These are phyloP conservation scores for Opeltia flavorubescens DNA, from an alignment of 495 filamentous ascomycete genomes.

Conservation along the genomic window DNA sequence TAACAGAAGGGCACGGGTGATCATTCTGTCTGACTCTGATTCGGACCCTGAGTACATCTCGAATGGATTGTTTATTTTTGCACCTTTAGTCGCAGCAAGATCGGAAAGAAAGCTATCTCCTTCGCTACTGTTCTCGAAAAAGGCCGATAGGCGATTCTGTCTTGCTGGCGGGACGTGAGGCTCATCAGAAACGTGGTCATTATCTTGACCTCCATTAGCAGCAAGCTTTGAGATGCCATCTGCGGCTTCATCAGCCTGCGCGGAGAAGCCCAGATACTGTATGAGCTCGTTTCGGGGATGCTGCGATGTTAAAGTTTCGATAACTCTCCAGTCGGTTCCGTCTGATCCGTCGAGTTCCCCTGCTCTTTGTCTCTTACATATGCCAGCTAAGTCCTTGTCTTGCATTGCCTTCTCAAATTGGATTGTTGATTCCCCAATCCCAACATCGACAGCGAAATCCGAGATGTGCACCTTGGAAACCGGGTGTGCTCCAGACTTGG, in stretches of 20 bases:
- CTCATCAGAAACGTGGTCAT: slow-evolving; percentile 20
- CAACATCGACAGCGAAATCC: slow-evolving; percentile 74
- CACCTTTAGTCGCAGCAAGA: slow-evolving; percentile 60
- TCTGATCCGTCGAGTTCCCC: slow-evolving; percentile 72
- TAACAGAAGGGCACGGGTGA: slow-evolving; percentile 76
- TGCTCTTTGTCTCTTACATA: slow-evolving; percentile 68
- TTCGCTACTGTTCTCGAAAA: slow-evolving; percentile 67
- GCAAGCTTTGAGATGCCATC: slow-evolving; percentile 36
- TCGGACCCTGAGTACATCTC: slow-evolving; percentile 69
- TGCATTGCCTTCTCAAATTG: slow-evolving; percentile 74
- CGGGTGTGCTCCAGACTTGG: slow-evolving; percentile 22
- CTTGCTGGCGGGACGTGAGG: slow-evolving; percentile 29
- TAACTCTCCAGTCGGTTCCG: slow-evolving; percentile 88
- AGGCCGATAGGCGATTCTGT: slow-evolving; percentile 56
- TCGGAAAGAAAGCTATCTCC: slow-evolving; percentile 71
- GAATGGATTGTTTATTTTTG: slow-evolving; percentile 77
- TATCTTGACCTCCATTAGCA: slow-evolving; percentile 31
- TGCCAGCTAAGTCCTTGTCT: slow-evolving; percentile 57
- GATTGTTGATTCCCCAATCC: slow-evolving; percentile 68
- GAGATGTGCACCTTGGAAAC: slow-evolving; percentile 68
- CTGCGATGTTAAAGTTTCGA: slow-evolving; percentile 71
- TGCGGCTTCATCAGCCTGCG: slow-evolving; percentile 35
- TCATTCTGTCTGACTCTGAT: slow-evolving; percentile 65
- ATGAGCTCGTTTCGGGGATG: slow-evolving; percentile 69
- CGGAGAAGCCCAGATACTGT: slow-evolving; percentile 76